A percentile compares a stretch with the other conserved stretches of the same genome.
phyloP scores from a whole-genome alignment of 805 yeast species.

The Tetrapisispora phaffii region DNA sequence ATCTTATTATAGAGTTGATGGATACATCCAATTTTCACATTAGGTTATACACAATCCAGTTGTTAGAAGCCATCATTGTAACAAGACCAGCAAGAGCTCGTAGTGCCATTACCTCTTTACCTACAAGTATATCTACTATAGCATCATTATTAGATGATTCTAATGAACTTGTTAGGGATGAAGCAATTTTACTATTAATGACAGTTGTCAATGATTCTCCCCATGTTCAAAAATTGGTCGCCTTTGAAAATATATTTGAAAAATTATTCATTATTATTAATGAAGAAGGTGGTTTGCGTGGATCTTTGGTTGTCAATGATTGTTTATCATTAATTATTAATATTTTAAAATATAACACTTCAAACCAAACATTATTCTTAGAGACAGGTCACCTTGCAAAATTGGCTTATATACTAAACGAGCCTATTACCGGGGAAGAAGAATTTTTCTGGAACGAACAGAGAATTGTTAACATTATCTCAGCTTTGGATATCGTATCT shows the following conservation, averaged over 20 bases:
- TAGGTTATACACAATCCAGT: conserved; percentile 70
- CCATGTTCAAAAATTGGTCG: conserved; percentile 85
- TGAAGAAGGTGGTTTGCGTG: conserved; percentile 83
- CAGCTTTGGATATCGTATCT: conserved; percentile 62
- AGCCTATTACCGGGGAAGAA: conserved; percentile 42
- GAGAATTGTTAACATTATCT: conserved; percentile 52
- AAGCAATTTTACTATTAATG: conserved; percentile 74
- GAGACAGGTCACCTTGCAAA: conserved; percentile 74
- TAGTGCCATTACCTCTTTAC: conserved; percentile 60
- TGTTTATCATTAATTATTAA: conserved; percentile 67
- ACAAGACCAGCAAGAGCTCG: conserved; percentile 67
- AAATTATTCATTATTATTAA: conserved; percentile 66
- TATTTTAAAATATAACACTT: conserved; percentile 68
- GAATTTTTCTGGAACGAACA: conserved; percentile 69
- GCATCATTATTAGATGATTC: conserved; percentile 52
- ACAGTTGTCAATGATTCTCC: conserved; percentile 71
- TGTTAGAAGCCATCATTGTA: conserved; percentile 72
- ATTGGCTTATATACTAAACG: conserved; percentile 51
- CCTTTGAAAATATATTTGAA: conserved; percentile 88
- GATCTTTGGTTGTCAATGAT: conserved; percentile 85
- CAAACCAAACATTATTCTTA: conserved; percentile 80
- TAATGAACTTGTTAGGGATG: conserved; percentile 83
- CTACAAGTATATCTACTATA: conserved; percentile 69
- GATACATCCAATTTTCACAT: conserved; percentile 65
- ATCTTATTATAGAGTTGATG: conserved; percentile 38